Base-by-base conservation (phyloP, 164 flowering plant species). In the Pachysandra terminalis region DNA sequence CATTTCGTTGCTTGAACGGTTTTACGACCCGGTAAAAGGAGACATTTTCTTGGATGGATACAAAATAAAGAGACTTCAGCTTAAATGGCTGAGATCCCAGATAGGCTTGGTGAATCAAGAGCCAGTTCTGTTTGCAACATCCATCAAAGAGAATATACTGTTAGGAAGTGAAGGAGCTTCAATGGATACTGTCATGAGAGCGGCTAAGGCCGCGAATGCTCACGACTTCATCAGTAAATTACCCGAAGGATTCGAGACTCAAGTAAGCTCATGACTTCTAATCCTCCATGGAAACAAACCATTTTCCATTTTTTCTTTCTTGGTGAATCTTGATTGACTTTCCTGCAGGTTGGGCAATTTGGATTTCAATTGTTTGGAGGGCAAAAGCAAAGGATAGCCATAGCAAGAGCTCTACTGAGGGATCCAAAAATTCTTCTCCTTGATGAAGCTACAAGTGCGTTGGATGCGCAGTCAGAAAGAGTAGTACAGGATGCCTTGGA, bases 91-190 rank as follows among this genome's bases (percentile, higher is more conserved):
- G 48, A 78, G 88, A 58, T 76, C 80, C 5, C 86, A 83, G 51
- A 81, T 86, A 75, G 87, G 88, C 2, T 58, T 86, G 54, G 90
- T 86, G 17, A 81, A 69, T 64, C 90, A 83, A 68, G 87, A 83
- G 62, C 88, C 88, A 8, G 63, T 77, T 28, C 84, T 86, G 35
- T 86, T 86, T 71, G 81, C 86, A 51, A 86, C 90, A 27, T 79
- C 86, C 56, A 82, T 86, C 17, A 84, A 64, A 56, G 88, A 86
- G 64, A 86, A 86, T 53, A 86, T 86, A 25, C 8, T 79, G 66
- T 79, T 81, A 49, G 88, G 87, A 3, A 77, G 79, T 40, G 73
- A 71, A 57, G 77, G 64, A 6, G 84, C 82, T 25, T 40, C 85
- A 9, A 59, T 75, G 70, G 85, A 74, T 0, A 67, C 67, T 53